Evolutionary conservation across 1,139 yeast genomes (phyloP).

Genomic region (Yamadazyma triangularis): DNA sequence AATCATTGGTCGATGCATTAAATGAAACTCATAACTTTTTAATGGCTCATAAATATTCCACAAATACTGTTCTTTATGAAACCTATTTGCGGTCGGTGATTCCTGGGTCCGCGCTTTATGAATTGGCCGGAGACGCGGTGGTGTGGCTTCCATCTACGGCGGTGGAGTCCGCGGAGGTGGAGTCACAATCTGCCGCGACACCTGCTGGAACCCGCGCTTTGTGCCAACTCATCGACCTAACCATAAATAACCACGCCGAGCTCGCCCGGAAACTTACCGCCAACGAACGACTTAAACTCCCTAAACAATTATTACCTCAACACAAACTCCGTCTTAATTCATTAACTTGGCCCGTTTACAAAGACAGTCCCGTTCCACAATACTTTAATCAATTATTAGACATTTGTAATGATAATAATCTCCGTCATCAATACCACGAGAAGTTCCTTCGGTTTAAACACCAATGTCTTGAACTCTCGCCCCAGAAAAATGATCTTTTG

Average conservation of each 20-base stretch:
- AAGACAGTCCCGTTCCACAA: conserved; percentile 45
- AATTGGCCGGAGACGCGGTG: conserved; percentile 45
- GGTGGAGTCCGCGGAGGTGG: no score
- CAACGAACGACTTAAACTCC: conserved; percentile 37
- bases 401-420: conserved; percentile 56
- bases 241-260: conserved; percentile 38
- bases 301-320: conserved; percentile 28
- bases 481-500: conserved; percentile 23
- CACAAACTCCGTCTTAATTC: conserved; percentile 32
- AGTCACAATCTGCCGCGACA: no score
- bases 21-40: conserved; percentile 45
- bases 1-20: conserved; percentile 42
- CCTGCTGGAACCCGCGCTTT: no score
- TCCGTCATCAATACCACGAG: conserved; percentile 58
- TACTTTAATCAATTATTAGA: conserved; percentile 58
- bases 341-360: conserved; percentile 47
- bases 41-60: conserved; percentile 27
- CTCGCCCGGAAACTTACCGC: conserved; percentile 22
- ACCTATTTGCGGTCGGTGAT: conserved; percentile 48
- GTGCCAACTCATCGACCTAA: conserved; percentile 50
- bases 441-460: conserved; percentile 54
- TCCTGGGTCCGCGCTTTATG: conserved; percentile 64
- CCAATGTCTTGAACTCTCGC: conserved; percentile 42
- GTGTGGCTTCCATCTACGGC: conserved; percentile 49
- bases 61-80: conserved; percentile 31